phyloP scores from a whole-genome alignment of 1,139 yeast species.

The Blastobotrys persicus region DNA sequence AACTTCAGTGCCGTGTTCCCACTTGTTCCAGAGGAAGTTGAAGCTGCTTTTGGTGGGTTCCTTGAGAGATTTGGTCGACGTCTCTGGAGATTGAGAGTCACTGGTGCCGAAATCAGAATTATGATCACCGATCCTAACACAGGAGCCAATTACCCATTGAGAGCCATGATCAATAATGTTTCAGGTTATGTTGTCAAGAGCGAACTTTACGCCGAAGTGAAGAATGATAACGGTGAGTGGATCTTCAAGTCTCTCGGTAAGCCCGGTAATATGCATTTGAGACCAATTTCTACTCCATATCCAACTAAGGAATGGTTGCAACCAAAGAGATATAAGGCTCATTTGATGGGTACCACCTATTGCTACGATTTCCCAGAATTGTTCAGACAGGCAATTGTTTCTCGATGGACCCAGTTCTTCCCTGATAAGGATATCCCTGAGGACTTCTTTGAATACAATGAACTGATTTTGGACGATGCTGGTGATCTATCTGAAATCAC shows the following conservation, averaged over 20 bases:
- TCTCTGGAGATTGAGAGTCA: conserved; percentile 92
- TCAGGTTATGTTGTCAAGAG: conserved; percentile 97
- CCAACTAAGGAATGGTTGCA: conserved; percentile 97
- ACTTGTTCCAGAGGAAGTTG: conserved; percentile 91
- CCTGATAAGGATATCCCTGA: conserved; percentile 55
- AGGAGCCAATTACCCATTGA: conserved; percentile 88
- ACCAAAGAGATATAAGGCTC: conserved; percentile 98
- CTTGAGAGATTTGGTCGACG: conserved; percentile 96
- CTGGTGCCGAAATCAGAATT: conserved; percentile 96
- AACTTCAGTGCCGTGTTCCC: conserved; percentile 95
- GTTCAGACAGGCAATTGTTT: conserved; percentile 86
- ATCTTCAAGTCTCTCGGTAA: conserved; percentile 81
- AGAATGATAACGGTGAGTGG: conserved; percentile 92
- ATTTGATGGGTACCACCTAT: conserved; percentile 95
- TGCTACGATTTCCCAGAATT: conserved; percentile 98
- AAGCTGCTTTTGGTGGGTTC: conserved; percentile 96
- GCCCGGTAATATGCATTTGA: conserved; percentile 96
- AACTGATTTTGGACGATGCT: conserved; percentile 69
- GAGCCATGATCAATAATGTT: conserved; percentile 94
- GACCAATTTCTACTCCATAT: conserved; percentile 93
- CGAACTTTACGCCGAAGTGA: conserved; percentile 90
- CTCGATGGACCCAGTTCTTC: conserved; percentile 73
- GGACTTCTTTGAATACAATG: conserved; percentile 73
- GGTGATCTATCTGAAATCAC: conserved; percentile 84
- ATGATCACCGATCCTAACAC: conserved; percentile 87